Evolutionary conservation across 768 basidiomycete genomes (phyloP).

Genomic region (Agaricus subrufescens): DNA sequence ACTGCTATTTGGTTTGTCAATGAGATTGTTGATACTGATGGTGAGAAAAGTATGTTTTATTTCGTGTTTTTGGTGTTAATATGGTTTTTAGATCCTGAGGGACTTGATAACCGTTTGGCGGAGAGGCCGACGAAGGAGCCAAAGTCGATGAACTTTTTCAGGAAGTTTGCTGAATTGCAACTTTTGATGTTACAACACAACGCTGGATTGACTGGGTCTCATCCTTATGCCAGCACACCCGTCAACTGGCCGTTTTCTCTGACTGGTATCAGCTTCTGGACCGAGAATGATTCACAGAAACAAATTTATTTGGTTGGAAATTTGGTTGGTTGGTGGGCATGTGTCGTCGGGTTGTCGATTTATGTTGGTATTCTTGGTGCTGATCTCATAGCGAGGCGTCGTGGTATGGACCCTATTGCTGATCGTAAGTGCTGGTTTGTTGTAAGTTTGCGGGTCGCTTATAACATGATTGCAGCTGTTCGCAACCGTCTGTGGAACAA

Average conservation of each 20-base stretch:
- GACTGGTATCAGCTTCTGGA: slow-evolving; percentile 99
- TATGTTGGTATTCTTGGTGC: slow-evolving; percentile 89
- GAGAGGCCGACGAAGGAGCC: slow-evolving; percentile 55
- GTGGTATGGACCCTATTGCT: slow-evolving; percentile 81
- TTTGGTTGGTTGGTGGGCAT: slow-evolving; percentile 91
- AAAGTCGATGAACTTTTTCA: slow-evolving; percentile 87
- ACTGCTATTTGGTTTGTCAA: slow-evolving; percentile 88
- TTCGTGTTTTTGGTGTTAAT: slow-evolving; percentile 5
- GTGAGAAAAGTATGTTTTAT: slow-evolving; percentile 36
- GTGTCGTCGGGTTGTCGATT: slow-evolving; percentile 79
- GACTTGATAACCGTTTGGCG: slow-evolving; percentile 48
- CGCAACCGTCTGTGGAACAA: slow-evolving; percentile 96
- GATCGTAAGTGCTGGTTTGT: slow-evolving; percentile 56
- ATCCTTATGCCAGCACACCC: slow-evolving; percentile 94
- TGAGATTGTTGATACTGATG: slow-evolving; percentile 67
- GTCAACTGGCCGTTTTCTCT: slow-evolving; percentile 98
- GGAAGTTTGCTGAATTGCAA: slow-evolving; percentile 91
- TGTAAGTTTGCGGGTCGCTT: neutral
- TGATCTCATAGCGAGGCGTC: slow-evolving; percentile 82
- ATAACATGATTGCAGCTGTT: slow-evolving; percentile 49
- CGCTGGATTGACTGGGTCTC: slow-evolving; percentile 95
- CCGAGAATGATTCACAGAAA: slow-evolving; percentile 72
- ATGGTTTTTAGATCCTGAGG: slow-evolving; percentile 42
- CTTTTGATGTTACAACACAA: slow-evolving; percentile 97
- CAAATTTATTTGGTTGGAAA: slow-evolving; percentile 98